These are phyloP conservation scores for Periconia macrospinosa DNA, from an alignment of 2,329 filamentous ascomycete species.

Conservation along the genomic window DNA sequence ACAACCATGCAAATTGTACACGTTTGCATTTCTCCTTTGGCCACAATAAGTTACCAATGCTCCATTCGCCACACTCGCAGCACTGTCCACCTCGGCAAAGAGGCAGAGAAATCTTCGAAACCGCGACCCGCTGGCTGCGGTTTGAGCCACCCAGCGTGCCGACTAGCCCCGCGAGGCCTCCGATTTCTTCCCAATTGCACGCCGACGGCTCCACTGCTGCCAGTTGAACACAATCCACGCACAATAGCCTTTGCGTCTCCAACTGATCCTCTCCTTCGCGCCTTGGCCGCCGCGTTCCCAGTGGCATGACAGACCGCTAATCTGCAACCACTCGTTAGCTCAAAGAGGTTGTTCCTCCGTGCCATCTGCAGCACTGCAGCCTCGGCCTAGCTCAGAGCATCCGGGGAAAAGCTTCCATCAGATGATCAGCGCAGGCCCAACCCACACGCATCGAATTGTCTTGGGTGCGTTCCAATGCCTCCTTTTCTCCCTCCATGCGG, in stretches of 20 bases:
- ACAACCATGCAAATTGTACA: too few species aligned
- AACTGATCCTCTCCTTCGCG: background rate
- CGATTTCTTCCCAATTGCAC: background rate
- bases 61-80: too few species aligned
- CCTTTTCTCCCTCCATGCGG: background rate
- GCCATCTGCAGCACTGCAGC: background rate
- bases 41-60: too few species aligned
- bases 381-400: background rate
- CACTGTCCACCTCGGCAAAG: too few species aligned
- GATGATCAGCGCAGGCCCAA: background rate
- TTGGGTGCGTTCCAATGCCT: background rate
- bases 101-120: too few species aligned
- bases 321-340: constrained; percentile 5
- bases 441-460: background rate
- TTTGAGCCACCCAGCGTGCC: too few species aligned
- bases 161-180: background rate
- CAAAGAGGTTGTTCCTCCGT: background rate
- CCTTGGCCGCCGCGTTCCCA: background rate
- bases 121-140: too few species aligned
- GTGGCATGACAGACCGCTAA: constrained; percentile 6
- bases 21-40: too few species aligned
- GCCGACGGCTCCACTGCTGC: background rate
- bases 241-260: background rate
- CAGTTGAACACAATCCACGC: background rate
- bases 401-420: background rate